phyloP scores from a whole-genome alignment of 306 rosid genomes.

The Pueraria montana region DNA sequence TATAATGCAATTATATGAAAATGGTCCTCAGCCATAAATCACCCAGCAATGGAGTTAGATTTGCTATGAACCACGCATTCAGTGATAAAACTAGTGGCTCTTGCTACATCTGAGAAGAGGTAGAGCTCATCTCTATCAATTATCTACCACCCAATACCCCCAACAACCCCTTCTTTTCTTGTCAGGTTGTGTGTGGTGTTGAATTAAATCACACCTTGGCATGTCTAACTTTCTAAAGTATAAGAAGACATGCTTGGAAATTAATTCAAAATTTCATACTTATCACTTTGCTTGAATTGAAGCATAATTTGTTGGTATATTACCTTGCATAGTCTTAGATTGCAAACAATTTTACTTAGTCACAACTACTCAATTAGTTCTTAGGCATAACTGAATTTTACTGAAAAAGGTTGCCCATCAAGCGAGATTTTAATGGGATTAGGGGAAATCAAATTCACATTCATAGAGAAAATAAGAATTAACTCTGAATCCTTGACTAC shows the following conservation, averaged over 20 bases:
- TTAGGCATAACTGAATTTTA: no score
- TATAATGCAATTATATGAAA: slow-evolving; percentile 15
- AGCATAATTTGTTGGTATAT: neutral
- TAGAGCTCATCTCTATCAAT: neutral
- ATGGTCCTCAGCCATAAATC: slow-evolving; percentile 39
- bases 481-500: no score
- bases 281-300: slow-evolving; percentile 14
- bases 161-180: slow-evolving; percentile 35
- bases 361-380: no score
- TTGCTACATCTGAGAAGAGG: slow-evolving; percentile 4
- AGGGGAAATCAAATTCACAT: no score
- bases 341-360: no score
- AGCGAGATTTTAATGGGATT: no score
- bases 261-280: neutral
- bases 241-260: neutral
- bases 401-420: no score
- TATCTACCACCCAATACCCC: slow-evolving; percentile 43
- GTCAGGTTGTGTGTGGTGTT: slow-evolving; percentile 36
- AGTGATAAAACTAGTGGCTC: slow-evolving; percentile 35
- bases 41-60: slow-evolving; percentile 16
- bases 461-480: no score
- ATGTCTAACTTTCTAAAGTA: neutral
- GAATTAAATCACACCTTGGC: slow-evolving; percentile 42
- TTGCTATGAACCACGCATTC: slow-evolving; percentile 28
- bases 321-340: neutral